Percentiles rank a stretch among this genome's conserved stretches.
Evolutionary conservation across 805 yeast genomes (phyloP).

Genomic region (Wickerhamomyces bovis): DNA sequence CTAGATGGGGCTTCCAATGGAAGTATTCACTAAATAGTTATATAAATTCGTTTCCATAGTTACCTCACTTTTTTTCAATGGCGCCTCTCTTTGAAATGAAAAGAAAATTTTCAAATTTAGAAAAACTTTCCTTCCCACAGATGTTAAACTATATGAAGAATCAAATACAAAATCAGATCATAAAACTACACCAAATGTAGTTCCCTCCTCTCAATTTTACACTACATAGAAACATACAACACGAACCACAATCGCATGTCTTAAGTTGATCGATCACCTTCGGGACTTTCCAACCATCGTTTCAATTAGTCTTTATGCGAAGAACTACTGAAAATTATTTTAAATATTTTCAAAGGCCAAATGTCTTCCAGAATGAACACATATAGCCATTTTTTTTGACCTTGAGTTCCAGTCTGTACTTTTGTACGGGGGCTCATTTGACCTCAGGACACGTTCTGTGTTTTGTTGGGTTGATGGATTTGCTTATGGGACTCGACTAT

Average conservation of each 20-base stretch:
- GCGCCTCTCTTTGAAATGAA: no score
- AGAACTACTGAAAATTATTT: conserved; percentile 17
- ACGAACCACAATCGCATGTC: conserved; percentile 10
- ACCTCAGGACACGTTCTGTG: not conserved
- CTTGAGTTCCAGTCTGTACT: conserved; percentile 1
- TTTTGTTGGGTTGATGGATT: not conserved
- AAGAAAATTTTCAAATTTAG: no score
- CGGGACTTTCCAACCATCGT: conserved; percentile 19
- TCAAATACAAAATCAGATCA: not conserved
- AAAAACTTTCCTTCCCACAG: not conserved
- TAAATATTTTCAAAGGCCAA: not conserved
- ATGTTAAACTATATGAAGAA: no score
- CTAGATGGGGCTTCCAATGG: no score
- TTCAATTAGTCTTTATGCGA: conserved; percentile 28
- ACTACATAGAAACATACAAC: no score
- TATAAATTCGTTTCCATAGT: no score
- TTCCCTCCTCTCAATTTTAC: not conserved
- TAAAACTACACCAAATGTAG: not conserved
- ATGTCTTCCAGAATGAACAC: conserved; percentile 2
- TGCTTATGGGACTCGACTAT: not conserved
- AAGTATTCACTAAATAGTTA: no score
- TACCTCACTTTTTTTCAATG: no score
- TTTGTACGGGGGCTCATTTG: not conserved
- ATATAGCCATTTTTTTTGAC: not conserved
- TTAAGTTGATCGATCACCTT: conserved; percentile 18